phyloP scores from a whole-genome alignment of 768 basidiomycete species.

The Mycena vitilis region DNA sequence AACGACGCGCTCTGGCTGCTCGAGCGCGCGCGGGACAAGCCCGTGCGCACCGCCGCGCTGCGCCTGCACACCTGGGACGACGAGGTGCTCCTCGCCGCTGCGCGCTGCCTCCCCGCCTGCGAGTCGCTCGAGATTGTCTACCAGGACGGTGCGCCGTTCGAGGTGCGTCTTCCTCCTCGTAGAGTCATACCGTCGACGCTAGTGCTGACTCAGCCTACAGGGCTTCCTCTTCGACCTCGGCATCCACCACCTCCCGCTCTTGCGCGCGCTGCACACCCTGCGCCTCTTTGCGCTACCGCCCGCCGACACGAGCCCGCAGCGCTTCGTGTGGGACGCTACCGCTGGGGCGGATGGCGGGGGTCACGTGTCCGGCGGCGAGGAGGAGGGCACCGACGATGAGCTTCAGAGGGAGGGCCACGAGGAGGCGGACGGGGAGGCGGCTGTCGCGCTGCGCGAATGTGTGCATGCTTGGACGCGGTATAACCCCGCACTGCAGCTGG shows the following conservation, averaged over 20 bases:
- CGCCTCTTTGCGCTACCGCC: constrained; percentile 13
- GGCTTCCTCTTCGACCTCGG: constrained; percentile 23
- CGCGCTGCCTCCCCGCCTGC: constrained; percentile 23
- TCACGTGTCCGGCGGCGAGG: neutral
- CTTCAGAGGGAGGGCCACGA: neutral
- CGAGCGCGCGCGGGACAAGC: constrained; percentile 9
- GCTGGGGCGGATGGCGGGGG: neutral
- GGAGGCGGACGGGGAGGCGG: neutral
- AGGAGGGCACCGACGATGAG: neutral
- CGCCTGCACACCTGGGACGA: constrained; percentile 24
- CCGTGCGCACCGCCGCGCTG: constrained; percentile 6
- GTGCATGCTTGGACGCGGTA: constrained; percentile 28
- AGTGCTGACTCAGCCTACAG: neutral
- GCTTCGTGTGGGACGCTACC: constrained; percentile 3
- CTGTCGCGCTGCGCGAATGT: constrained; percentile 14
- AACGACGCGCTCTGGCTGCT: constrained; percentile 22
- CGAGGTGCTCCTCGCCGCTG: constrained; percentile 30
- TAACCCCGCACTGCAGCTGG: constrained; percentile 19
- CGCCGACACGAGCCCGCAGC: neutral
- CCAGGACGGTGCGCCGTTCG: constrained; percentile 14
- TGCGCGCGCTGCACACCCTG: constrained; percentile 20
- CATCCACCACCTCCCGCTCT: constrained; percentile 28
- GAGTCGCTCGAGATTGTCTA: constrained; percentile 23
- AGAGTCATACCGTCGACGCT: too few species aligned
- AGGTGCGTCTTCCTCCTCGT: constrained; percentile 9